Conservation (phyloP, 345 rosid genomes). For the Corchorus capsularis region DNA sequence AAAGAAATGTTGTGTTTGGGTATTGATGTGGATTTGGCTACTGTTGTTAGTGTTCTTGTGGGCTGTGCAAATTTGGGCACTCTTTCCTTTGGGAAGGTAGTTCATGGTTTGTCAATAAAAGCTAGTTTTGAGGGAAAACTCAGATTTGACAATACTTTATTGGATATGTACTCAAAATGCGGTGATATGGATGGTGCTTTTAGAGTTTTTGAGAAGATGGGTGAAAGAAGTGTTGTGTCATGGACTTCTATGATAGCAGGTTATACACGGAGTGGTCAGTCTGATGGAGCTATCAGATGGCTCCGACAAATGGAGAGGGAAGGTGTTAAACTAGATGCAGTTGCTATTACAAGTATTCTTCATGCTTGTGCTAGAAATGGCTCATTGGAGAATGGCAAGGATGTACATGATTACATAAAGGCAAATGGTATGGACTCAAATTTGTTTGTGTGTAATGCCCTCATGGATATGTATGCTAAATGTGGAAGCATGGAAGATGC, state of each 20-base stretch:
- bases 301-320: constrained; percentile 52
- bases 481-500: constrained; percentile 77
- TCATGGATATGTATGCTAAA: constrained; percentile 80
- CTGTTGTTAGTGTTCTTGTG: constrained; percentile 47
- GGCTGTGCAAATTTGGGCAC: constrained; percentile 49
- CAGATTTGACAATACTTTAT: constrained; percentile 49
- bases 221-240: constrained; percentile 57
- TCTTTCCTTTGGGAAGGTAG: constrained; percentile 43
- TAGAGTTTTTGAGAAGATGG: constrained; percentile 53
- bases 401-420: constrained; percentile 52
- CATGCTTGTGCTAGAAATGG: constrained; percentile 67
- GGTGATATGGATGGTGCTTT: constrained; percentile 48
- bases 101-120: constrained; percentile 57
- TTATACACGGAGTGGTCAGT: constrained; percentile 56
- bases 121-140: constrained; percentile 34
- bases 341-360: constrained; percentile 56
- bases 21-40: constrained; percentile 48
- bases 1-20: constrained; percentile 46
- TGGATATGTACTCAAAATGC: constrained; percentile 73
- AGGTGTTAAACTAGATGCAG: constrained; percentile 55
- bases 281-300: constrained; percentile 51
- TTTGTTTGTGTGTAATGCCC: constrained; percentile 57
- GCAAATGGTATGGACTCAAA: constrained; percentile 46
- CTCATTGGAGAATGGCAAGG: constrained; percentile 54
- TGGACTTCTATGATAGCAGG: constrained; percentile 81